Base-by-base conservation (phyloP, 2,329 filamentous ascomycete genomes). In the Paecilomyces sp. region DNA sequence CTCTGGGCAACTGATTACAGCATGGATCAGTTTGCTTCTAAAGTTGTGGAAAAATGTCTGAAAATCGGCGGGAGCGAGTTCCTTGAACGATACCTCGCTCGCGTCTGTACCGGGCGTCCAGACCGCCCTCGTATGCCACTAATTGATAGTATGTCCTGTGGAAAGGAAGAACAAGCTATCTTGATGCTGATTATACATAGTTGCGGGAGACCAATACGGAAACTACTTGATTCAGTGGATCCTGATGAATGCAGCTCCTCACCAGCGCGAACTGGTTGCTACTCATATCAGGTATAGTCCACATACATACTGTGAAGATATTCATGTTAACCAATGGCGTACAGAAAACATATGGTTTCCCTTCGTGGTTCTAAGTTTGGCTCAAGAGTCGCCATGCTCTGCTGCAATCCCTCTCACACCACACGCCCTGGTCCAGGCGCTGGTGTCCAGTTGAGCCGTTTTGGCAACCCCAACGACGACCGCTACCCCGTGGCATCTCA, bases 221-320 rank as follows among this genome's bases (percentile, higher is more conserved):
- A 99, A 99, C 78, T 99, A 99, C 71, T 84, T 99, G 64, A 90
- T 99, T 64, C 94, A 99, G 76, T 96, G 95, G 85, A 94, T 99
- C 70, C 82, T 99, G 70, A 92, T 91, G 67, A 90, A 97, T 73
- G 89, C 91, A 62, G 86, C 88, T 60, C 81, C 89, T 58, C 91
- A 95, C 73, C 94, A 97, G 73, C 90, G 92, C 60, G 95, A 99
- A 72, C 81, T 96, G 65, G 94, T 99, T 65, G 92, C 92, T 55
- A 88, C 87, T 59, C 94, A 99, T 72, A 96, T 99, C 68, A 89
- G 91, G 79, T 80, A 72, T 62, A 66, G 55, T 31, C 24, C 54
- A 31, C 47, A 12, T n/a, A 57, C 31, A 33, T 30, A 50, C 41
- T 47, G 36, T 51, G 24, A 58, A 57, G 41, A 59, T 12, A 22